Evolutionary conservation across 2,329 filamentous ascomycete species (phyloP).

Genomic region (Cytospora piceicola): DNA sequence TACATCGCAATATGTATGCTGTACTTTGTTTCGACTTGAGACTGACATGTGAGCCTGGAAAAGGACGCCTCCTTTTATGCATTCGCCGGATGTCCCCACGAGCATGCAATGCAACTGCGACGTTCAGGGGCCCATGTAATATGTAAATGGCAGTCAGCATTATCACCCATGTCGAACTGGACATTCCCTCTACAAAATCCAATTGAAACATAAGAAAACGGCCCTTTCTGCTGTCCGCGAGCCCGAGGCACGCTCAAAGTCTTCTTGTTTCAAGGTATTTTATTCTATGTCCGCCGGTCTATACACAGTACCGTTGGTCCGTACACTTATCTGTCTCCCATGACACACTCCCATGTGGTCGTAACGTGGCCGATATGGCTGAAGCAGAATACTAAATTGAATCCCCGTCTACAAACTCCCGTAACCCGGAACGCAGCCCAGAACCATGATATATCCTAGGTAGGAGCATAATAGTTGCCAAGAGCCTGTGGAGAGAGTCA

Average conservation of each 20-base stretch:
- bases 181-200: background rate
- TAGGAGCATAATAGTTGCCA: slow-evolving; percentile 11
- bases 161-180: background rate
- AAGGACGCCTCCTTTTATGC: slow-evolving; percentile 16
- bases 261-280: background rate
- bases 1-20: slow-evolving; percentile 6
- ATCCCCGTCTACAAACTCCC: slow-evolving; percentile 10
- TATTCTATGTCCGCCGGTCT: slow-evolving; percentile 1
- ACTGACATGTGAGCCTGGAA: background rate
- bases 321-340: too few relatives aligned
- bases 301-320: background rate
- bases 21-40: background rate
- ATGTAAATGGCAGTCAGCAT: slow-evolving; percentile 8
- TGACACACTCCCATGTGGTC: background rate
- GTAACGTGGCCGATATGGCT: background rate
- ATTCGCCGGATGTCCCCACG: slow-evolving; percentile 6
- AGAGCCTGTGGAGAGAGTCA: slow-evolving; percentile 24
- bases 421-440: background rate
- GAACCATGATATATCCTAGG: slow-evolving; percentile 24
- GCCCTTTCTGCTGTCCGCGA: slow-evolving; percentile 17
- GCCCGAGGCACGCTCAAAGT: slow-evolving; percentile 9
- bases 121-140: background rate
- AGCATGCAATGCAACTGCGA: slow-evolving; percentile 9
- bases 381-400: slow-evolving; percentile 12
- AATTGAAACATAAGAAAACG: background rate